Percentiles rank a stretch among this genome's conserved stretches.
Evolutionary conservation across 768 basidiomycete genomes (phyloP).

Genomic region (Kwoniella europaea): DNA sequence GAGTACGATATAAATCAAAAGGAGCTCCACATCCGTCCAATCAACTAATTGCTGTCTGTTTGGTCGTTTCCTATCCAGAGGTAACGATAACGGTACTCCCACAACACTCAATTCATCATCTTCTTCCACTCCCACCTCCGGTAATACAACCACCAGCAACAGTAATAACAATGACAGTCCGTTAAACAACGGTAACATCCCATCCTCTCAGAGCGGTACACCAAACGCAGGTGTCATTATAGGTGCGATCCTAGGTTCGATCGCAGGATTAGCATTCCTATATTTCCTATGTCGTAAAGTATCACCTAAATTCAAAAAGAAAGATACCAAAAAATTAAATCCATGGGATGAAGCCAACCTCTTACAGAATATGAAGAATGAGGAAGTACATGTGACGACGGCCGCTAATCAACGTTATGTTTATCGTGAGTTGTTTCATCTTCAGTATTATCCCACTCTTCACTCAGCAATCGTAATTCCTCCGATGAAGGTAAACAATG

Average conservation of each 20-base stretch:
- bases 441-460: no score
- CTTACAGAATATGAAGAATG: constrained; percentile 48
- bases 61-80: constrained; percentile 6
- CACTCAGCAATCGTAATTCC: no score
- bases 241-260: constrained; percentile 25
- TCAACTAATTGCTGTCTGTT: not conserved
- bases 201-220: not conserved
- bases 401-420: constrained; percentile 50
- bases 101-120: not conserved
- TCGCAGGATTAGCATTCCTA: constrained; percentile 24
- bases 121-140: constrained; percentile 5
- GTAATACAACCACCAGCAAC: not conserved
- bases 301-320: constrained; percentile 13
- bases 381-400: constrained; percentile 47
- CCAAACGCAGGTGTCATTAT: constrained; percentile 30
- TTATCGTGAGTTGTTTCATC: constrained; percentile 40
- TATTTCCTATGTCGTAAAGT: constrained; percentile 33
- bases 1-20: constrained; percentile 13
- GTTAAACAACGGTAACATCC: no score
- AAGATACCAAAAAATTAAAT: constrained; percentile 30
- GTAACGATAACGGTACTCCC: constrained; percentile 5
- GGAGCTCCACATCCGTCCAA: not conserved
- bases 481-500: no score
- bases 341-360: constrained; percentile 49
- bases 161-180: not conserved